phyloP scores from a whole-genome alignment of 345 rosid species.

The Nephelium lappaceum region DNA sequence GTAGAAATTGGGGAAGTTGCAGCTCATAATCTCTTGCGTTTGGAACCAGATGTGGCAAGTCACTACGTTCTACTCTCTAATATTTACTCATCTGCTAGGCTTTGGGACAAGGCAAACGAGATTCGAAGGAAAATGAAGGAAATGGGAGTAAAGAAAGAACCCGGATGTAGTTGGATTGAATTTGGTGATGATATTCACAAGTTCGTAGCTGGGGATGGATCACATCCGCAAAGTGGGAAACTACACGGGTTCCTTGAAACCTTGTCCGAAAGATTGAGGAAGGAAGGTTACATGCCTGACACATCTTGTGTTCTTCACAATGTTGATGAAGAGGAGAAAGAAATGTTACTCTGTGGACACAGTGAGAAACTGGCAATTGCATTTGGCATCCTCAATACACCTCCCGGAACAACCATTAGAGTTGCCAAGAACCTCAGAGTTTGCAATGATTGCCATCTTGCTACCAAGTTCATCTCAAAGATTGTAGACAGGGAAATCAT shows the following conservation, averaged over 20 bases:
- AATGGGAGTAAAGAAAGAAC: slow-evolving; percentile 80
- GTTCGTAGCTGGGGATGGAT: slow-evolving; percentile 77
- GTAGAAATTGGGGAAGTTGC: slow-evolving; percentile 78
- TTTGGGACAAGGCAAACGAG: slow-evolving; percentile 80
- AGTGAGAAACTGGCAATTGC: slow-evolving; percentile 92
- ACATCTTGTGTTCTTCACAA: slow-evolving; percentile 87
- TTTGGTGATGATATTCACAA: slow-evolving; percentile 74
- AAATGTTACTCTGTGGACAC: slow-evolving; percentile 80
- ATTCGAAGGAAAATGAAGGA: slow-evolving; percentile 79
- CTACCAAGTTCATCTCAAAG: slow-evolving; percentile 72
- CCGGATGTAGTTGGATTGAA: slow-evolving; percentile 97
- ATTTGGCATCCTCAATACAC: slow-evolving; percentile 73
- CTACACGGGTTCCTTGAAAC: slow-evolving; percentile 58
- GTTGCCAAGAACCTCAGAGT: slow-evolving; percentile 89
- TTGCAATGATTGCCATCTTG: slow-evolving; percentile 83
- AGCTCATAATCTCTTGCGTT: slow-evolving; percentile 58
- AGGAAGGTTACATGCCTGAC: slow-evolving; percentile 82
- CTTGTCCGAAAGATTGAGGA: slow-evolving; percentile 67
- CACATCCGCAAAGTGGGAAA: slow-evolving; percentile 71
- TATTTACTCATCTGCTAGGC: slow-evolving; percentile 72
- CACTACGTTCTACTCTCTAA: slow-evolving; percentile 90
- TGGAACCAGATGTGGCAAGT: slow-evolving; percentile 84
- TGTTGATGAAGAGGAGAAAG: slow-evolving; percentile 74
- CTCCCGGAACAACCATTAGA: slow-evolving; percentile 72
- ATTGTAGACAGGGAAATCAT: slow-evolving; percentile 69